Percentiles rank a stretch among this genome's conserved stretches.
These are phyloP conservation scores for Jacaranda copaia DNA, from an alignment of 257 asterid species.

Conservation along the genomic window DNA sequence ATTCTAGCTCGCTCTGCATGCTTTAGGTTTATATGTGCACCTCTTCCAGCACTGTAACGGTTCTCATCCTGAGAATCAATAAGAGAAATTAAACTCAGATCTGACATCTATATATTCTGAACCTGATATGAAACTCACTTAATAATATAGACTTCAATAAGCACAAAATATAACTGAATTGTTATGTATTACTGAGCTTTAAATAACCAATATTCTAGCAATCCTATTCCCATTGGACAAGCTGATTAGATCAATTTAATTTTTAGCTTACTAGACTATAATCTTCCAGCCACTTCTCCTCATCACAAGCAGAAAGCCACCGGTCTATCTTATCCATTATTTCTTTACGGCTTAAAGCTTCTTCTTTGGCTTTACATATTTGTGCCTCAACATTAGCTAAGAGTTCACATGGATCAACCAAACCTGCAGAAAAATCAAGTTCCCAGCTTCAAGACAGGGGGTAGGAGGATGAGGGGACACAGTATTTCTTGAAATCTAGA, in stretches of 20 bases:
- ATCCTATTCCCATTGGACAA: neutral
- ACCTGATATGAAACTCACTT: slow-evolving; percentile 10
- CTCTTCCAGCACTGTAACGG: slow-evolving; percentile 95
- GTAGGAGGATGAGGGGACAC: neutral
- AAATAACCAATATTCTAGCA: neutral
- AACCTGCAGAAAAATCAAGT: slow-evolving; percentile 63
- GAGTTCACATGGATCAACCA: slow-evolving; percentile 92
- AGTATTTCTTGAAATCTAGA: slow-evolving; percentile 20
- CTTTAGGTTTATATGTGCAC: slow-evolving; percentile 86
- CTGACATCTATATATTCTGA: slow-evolving; percentile 5
- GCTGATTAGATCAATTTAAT: neutral
- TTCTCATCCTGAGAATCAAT: slow-evolving; percentile 64
- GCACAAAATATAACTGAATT: neutral
- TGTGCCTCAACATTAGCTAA: slow-evolving; percentile 85
- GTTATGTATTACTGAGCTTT: neutral
- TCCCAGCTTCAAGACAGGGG: slow-evolving; percentile 7
- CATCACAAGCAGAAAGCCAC: slow-evolving; percentile 97
- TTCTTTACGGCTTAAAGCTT: slow-evolving; percentile 84
- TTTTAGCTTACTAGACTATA: slow-evolving; percentile 71
- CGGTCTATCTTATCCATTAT: slow-evolving; percentile 81
- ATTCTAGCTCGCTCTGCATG: slow-evolving; percentile 96
- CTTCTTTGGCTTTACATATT: slow-evolving; percentile 71
- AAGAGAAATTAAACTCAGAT: neutral
- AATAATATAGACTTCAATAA: neutral
- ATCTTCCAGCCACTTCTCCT: slow-evolving; percentile 95